Base-by-base conservation (phyloP, 768 basidiomycete species). In the Tylopilus sp. region DNA sequence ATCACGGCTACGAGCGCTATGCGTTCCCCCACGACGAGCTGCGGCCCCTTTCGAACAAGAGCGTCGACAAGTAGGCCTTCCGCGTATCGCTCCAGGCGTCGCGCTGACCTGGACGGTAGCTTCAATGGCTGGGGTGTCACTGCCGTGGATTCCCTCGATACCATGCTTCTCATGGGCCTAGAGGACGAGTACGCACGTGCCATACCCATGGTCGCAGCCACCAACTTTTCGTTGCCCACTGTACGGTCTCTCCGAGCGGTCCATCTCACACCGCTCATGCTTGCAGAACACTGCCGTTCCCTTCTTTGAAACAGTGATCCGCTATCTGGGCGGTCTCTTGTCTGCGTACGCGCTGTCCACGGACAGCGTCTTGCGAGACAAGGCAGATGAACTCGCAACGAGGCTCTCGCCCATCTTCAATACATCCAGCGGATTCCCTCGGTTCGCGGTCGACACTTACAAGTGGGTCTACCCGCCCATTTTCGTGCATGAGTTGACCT, bases 261-360 rank as follows among this genome's bases (percentile, higher is more conserved):
- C 19, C 3, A 7, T 24, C 11, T 17, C 9, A 5, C 30, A 14
- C 26, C 2, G 13, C 58, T 57, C 29, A 42, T 25, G 41, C 34
- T 16, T 37, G 70, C 45, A 52, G 59, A 68, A 59, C 69, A 67
- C 57, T 73, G 66, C 48, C 1, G 68, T 69, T 0, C 84, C 85
- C 2, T 88, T 85, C 66, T 91, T 90, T 55, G 89, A 95, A 73
- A 95, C 92, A 0, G 82, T 88, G 37, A 97, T 97, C 55, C 83
- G 94, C 29, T 89, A 95, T 61, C 81, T 98, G 2, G 94, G 93
- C 3, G 95, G 94, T 7, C 74, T 95, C 1, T 78, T 95, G 6
- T 88, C 88, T 3, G 91, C 89, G 0, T 87, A 93, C 62, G 85
- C 92, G 6, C 73, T 97, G 2, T 84, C 88, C 1, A 73, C 75